phyloP scores from a whole-genome alignment of 768 basidiomycete genomes.

The Leccinum subtestaceum region DNA sequence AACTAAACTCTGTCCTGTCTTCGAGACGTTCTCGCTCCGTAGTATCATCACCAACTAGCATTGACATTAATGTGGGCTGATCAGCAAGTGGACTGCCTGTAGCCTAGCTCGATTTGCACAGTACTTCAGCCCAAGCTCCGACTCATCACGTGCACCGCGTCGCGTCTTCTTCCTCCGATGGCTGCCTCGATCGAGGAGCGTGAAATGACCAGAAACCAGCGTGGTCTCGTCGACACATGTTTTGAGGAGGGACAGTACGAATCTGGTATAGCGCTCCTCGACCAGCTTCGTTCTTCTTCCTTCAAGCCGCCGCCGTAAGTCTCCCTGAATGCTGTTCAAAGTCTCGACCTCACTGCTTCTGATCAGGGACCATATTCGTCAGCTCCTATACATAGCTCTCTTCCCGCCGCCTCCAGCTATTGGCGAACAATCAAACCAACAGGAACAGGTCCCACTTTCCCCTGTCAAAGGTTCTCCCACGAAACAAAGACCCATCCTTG shows the following conservation, averaged over 20 bases:
- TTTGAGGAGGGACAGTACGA: slow-evolving; percentile 79
- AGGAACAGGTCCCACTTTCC: slow-evolving; percentile 27
- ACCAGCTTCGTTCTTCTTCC: slow-evolving; percentile 56
- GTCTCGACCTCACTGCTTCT: slow-evolving; percentile 12
- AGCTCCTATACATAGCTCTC: slow-evolving; percentile 68
- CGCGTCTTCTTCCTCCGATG: slow-evolving; percentile 10
- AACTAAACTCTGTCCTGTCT: neutral
- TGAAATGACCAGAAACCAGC: slow-evolving; percentile 48
- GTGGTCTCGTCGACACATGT: slow-evolving; percentile 63
- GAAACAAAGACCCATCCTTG: slow-evolving; percentile 42
- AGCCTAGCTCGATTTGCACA: neutral
- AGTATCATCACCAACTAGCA: neutral
- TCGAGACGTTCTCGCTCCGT: neutral
- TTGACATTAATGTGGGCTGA: neutral
- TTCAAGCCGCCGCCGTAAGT: slow-evolving; percentile 60
- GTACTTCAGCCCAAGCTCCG: neutral
- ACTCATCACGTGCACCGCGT: slow-evolving; percentile 25
- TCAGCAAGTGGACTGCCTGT: neutral
- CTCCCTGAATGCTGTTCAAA: slow-evolving; percentile 5
- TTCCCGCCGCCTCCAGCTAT: slow-evolving; percentile 43
- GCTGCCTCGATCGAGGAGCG: slow-evolving; percentile 29
- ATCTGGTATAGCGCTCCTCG: slow-evolving; percentile 58
- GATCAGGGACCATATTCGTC: slow-evolving; percentile 59
- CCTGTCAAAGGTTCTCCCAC: slow-evolving; percentile 46
- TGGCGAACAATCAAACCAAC: slow-evolving; percentile 15